Percentiles rank a stretch among this genome's conserved stretches.
Evolutionary conservation across 192 early-diverging fungal species (phyloP).

Genomic region (Dimargaris verticillata): DNA sequence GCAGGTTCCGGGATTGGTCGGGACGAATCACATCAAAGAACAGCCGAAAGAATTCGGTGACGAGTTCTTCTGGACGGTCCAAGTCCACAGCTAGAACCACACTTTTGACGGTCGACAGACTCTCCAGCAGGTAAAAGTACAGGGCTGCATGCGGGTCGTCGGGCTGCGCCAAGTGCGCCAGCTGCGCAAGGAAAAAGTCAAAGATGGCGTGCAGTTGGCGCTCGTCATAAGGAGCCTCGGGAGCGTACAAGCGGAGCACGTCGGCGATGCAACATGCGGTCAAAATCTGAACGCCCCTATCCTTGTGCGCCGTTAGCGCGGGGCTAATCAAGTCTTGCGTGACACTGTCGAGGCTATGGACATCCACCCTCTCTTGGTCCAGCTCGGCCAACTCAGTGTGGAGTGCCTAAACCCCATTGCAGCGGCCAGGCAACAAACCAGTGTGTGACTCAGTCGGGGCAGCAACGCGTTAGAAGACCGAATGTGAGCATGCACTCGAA

Average conservation of each 20-base stretch:
- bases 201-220: conserved; percentile 68
- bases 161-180: conserved; percentile 41
- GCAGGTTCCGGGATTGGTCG: conserved; percentile 57
- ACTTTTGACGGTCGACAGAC: conserved; percentile 66
- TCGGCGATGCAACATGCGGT: conserved; percentile 82
- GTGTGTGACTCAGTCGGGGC: background rate
- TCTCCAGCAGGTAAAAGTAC: conserved; percentile 78
- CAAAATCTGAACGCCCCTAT: conserved; percentile 56
- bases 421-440: background rate
- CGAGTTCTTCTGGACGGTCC: conserved; percentile 54
- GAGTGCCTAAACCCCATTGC: conserved; percentile 54
- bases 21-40: conserved; percentile 52
- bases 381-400: conserved; percentile 50
- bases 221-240: conserved; percentile 77
- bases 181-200: conserved; percentile 60
- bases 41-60: conserved; percentile 47
- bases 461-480: background rate
- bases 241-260: conserved; percentile 79
- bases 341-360: conserved; percentile 41
- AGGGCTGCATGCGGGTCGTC: conserved; percentile 47
- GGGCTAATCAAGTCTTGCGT: conserved; percentile 47
- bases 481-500: background rate
- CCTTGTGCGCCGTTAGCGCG: conserved; percentile 59
- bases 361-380: conserved; percentile 63
- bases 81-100: conserved; percentile 68